Evolutionary conservation across 2,329 filamentous ascomycete genomes (phyloP).

Genomic region (Clathrospora elynae): DNA sequence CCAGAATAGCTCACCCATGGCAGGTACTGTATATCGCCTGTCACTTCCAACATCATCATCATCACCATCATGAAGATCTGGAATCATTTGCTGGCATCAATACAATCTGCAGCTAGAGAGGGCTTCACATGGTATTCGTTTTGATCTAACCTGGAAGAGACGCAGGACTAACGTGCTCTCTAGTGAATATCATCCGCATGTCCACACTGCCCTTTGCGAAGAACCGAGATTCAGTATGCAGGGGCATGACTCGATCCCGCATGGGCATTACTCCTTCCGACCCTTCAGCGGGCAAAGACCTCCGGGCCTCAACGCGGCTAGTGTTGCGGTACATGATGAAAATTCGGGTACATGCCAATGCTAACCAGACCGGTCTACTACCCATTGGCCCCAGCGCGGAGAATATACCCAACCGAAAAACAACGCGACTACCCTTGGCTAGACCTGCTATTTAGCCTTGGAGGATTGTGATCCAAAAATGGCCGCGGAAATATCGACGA

Average conservation of each 20-base stretch:
- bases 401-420: constrained; percentile 30
- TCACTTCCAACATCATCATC: constrained; percentile 9
- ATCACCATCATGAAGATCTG: constrained; percentile 17
- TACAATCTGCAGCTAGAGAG: constrained; percentile 12
- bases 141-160: constrained; percentile 2
- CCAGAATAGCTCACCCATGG: constrained; percentile 26
- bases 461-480: constrained; percentile 39
- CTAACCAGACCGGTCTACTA: no score
- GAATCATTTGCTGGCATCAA: constrained; percentile 13
- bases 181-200: constrained; percentile 4
- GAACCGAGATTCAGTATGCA: constrained; percentile 29
- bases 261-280: constrained; percentile 33
- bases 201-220: constrained; percentile 22
- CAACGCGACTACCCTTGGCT: constrained; percentile 28
- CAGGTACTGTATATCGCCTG: constrained; percentile 15
- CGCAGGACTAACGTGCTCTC: background rate
- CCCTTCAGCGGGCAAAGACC: constrained; percentile 14
- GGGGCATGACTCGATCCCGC: constrained; percentile 31
- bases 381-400: constrained; percentile 29
- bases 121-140: constrained; percentile 3
- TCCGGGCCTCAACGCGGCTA: constrained; percentile 9
- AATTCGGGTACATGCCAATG: no score
- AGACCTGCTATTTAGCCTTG: constrained; percentile 39
- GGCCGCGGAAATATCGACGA: constrained; percentile 43
- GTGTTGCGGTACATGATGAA: no score